Evolutionary conservation across 2,329 filamentous ascomycete genomes (phyloP), one percentile per base, ranked within the genome.

Genomic region (Fusarium circinatum): DNA sequence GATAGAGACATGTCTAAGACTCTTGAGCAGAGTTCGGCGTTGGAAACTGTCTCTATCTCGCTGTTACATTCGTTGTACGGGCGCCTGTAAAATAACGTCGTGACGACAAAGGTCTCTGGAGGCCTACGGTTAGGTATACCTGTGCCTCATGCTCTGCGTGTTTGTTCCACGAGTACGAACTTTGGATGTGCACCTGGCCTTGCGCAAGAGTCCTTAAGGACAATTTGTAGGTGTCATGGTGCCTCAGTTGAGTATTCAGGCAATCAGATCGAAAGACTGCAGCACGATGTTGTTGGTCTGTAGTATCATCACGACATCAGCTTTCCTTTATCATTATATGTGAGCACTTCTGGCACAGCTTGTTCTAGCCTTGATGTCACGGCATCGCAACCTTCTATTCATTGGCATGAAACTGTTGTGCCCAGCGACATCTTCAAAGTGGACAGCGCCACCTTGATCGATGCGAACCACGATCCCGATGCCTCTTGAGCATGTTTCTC

Each of bases 81-180:
- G 41, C 59, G 49, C 41, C 44, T 62, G 22, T 70, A 45, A 45
- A 66, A 66, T 39, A 58, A 60, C 62, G 32, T 58, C 38, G 57
- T 68, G 52, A 56, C 60, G 68, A 58, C 36, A 34, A 55, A 62
- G 34, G 44, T 52, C 66, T 61, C 65, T 65, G 68, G 64, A 75
- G 71, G 71, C 62, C 69, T 74, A 60, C 51, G 38, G 44, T 42
- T 59, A 52, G 47, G 62, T 68, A 67, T 72, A 68, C 68, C 44
- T 64, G 36, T 71, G 59, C 65, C 68, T 54, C 60, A 48, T 62
- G 54, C 39, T 58, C 60, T 75, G 52, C 47, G 52, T 52, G 17
- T 42, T 30, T 62, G 75, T 77, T 74, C 38, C 65, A 75, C 75
- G 41, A 52, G 74, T 69, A 65, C 63, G 62, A 64, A 62, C 61